phyloP scores from a whole-genome alignment of 148 eudicot genomes.

The Polygonum maritimum region DNA sequence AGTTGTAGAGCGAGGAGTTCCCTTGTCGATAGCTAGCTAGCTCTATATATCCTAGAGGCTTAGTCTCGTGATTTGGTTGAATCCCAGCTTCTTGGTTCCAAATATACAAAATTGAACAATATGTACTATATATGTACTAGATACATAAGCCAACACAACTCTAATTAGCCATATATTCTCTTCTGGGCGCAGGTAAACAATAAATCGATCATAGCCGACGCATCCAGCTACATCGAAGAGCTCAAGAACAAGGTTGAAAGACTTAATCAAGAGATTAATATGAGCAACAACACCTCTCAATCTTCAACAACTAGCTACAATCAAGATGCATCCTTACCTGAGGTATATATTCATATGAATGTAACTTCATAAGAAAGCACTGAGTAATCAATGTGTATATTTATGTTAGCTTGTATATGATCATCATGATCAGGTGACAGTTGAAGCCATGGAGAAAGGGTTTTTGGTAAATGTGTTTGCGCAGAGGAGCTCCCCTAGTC shows the following conservation, averaged over 20 bases:
- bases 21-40: background rate
- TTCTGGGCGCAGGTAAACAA: conserved; percentile 31
- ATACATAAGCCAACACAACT: background rate
- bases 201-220: conserved; percentile 47
- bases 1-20: background rate
- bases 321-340: background rate
- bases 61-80: background rate
- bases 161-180: background rate
- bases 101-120: too few relatives aligned
- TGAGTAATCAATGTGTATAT: background rate
- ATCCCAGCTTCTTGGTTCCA: background rate
- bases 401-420: background rate
- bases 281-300: conserved; percentile 7
- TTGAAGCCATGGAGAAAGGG: conserved; percentile 52
- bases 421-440: conserved; percentile 31
- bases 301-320: background rate
- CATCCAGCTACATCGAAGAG: conserved; percentile 53
- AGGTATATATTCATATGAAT: background rate
- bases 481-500: conserved; percentile 34
- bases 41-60: background rate
- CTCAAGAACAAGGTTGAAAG: conserved; percentile 45
- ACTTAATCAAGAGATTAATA: conserved; percentile 26
- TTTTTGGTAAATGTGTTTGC: conserved; percentile 42
- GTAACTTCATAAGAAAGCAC: background rate
- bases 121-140: background rate